These are phyloP conservation scores for Cyclaneusma minus DNA, from an alignment of 2,329 filamentous ascomycete species.

Conservation along the genomic window DNA sequence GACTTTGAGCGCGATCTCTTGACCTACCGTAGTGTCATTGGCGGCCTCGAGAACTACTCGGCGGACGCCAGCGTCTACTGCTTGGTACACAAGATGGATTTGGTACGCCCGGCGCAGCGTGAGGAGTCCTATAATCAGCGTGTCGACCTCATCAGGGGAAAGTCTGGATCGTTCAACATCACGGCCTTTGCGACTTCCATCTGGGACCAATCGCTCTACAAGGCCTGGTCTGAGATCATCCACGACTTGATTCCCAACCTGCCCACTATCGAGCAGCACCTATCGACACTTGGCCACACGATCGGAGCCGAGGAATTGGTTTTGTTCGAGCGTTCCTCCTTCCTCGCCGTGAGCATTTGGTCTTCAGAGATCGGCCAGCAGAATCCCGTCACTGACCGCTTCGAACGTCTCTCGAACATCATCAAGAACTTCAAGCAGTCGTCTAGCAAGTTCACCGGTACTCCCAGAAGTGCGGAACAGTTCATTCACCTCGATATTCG, in stretches of 20 bases:
- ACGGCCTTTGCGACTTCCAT: conserved; percentile 92
- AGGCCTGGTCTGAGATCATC: conserved; percentile 96
- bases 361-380: conserved; percentile 56
- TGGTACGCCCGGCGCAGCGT: conserved; percentile 68
- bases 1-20: conserved; percentile 88
- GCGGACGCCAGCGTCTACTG: conserved; percentile 56
- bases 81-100: conserved; percentile 97
- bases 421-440: conserved; percentile 97
- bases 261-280: conserved; percentile 70
- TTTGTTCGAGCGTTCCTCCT: conserved; percentile 88
- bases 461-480: conserved; percentile 67
- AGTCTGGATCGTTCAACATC: conserved; percentile 59
- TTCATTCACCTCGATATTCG: conserved; percentile 73
- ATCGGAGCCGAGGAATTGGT: conserved; percentile 90
- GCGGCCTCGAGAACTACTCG: conserved; percentile 76
- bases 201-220: conserved; percentile 97
- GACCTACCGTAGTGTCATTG: conserved; percentile 82
- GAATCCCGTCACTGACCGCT: conserved; percentile 85
- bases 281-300: conserved; percentile 66
- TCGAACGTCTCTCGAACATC: conserved; percentile 91
- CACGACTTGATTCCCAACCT: conserved; percentile 96
- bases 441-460: conserved; percentile 59
- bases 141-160: conserved; percentile 58
- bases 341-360: conserved; percentile 89
- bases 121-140: conserved; percentile 75